A percentile compares a stretch with the other conserved stretches of the same genome.
phyloP scores from a whole-genome alignment of 108 stramenopile genomes.

The Ochromonas danica region DNA sequence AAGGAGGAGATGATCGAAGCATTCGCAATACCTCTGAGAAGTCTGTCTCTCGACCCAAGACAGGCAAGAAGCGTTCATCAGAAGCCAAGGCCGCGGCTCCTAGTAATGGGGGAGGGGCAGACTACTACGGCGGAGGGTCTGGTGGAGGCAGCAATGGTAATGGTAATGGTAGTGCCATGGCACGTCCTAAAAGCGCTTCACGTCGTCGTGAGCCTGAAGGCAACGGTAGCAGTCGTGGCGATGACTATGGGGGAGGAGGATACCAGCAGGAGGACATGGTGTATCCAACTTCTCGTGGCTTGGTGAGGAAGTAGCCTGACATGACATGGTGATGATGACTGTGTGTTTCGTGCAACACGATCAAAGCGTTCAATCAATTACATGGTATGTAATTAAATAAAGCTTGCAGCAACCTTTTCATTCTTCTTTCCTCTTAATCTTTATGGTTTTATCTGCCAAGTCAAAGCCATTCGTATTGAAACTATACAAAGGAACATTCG shows the following conservation, averaged over 20 bases:
- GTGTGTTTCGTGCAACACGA: no score
- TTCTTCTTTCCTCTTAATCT: no score
- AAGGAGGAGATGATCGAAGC: neutral
- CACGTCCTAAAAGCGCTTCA: slow-evolving; percentile 9
- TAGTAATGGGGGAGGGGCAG: neutral
- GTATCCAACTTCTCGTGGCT: slow-evolving; percentile 2
- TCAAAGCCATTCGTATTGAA: no score
- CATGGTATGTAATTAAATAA: no score
- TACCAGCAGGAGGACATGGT: neutral
- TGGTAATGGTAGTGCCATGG: neutral
- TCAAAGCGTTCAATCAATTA: no score
- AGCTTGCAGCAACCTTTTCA: no score
- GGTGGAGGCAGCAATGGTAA: neutral
- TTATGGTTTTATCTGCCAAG: no score
- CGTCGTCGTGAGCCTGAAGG: neutral
- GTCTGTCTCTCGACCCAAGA: neutral
- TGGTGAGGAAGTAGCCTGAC: neutral
- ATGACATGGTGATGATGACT: no score
- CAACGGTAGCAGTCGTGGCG: neutral
- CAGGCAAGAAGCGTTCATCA: neutral
- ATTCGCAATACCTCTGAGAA: slow-evolving; percentile 3
- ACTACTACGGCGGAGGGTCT: neutral
- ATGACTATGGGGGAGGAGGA: neutral
- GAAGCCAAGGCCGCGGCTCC: neutral
- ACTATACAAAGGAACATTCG: no score